Evolutionary conservation across 768 basidiomycete species (phyloP), one percentile per base, ranked within the genome.

Genomic region (Mycena crocata): DNA sequence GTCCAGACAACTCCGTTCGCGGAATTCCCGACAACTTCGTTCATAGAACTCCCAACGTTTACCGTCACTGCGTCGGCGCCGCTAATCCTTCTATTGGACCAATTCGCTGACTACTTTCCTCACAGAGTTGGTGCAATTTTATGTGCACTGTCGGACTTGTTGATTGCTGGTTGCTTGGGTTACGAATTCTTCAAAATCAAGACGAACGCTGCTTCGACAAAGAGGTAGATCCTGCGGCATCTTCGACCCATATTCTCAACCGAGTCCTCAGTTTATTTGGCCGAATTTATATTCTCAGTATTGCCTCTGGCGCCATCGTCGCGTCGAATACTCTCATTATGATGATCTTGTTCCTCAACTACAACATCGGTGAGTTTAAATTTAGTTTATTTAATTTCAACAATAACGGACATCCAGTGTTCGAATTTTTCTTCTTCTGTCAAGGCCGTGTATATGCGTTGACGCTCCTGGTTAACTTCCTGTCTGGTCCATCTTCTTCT

Each of bases 371-470:
- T 30, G 40, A 37, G 60, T 63, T 17, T 15, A 26, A n/a, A n/a
- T 10, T 15, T 21, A 1, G 10, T 37, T 39, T 15, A n/a, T 34
- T 54, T n/a, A 54, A 46, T 19, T 24, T 10, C 30, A 17, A 46
- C 17, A 15, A 4, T 46, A n/a, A 13, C 13, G 24, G n/a, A 21
- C 14, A 17, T 32, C n/a, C 30, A 70, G 69, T 52, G 2, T 70
- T 63, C 35, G 44, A 66, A 4, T 67, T 70, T 42, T 63, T 67
- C 32, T 70, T 70, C 52, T 46, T 42, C 14, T 60, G 65, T 46
- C 65, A 70, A 52, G 69, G 69, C 19, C 69, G 69, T 19, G 37
- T 67, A 4, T 70, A 70, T 58, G 65, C 69, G 26, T 37, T 70
- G 46, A 66, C 65, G 3, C 57, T 70, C 23, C 39, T 70, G n/a